A percentile compares a stretch with the other conserved stretches of the same genome.
Conservation (phyloP, 2,329 filamentous ascomycete species). For the Pseudopithomyces chartarum region DNA sequence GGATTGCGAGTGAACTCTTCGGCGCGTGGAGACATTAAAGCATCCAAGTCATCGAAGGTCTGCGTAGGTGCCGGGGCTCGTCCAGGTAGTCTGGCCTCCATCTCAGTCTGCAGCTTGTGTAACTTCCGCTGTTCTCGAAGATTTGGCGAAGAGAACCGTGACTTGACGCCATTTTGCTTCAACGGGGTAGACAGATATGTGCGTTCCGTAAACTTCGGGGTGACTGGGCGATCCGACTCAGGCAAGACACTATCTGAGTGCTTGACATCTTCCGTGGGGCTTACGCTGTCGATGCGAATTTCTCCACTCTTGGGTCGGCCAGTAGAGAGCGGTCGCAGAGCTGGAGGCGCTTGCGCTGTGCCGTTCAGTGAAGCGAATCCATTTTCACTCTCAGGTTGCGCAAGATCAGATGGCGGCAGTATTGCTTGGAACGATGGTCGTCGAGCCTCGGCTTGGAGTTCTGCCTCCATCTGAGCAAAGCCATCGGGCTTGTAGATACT, state of each 20-base stretch:
- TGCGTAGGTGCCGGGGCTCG: slow-evolving; percentile 30
- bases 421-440: slow-evolving; percentile 45
- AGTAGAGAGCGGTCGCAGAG: slow-evolving; percentile 18
- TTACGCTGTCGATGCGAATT: slow-evolving; percentile 31
- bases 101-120: slow-evolving; percentile 47
- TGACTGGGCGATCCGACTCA: slow-evolving; percentile 13
- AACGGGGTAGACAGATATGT: slow-evolving; percentile 37
- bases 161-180: slow-evolving; percentile 30
- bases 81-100: slow-evolving; percentile 43
- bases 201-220: slow-evolving; percentile 20
- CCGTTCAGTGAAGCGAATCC: slow-evolving; percentile 44
- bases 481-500: slow-evolving; percentile 28
- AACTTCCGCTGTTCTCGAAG: slow-evolving; percentile 44
- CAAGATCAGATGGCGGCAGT: slow-evolving; percentile 35
- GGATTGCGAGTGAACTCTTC: slow-evolving; percentile 70
- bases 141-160: slow-evolving; percentile 48
- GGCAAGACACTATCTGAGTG: slow-evolving; percentile 16
- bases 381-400: slow-evolving; percentile 34
- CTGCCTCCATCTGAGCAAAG: slow-evolving; percentile 17
- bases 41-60: slow-evolving; percentile 50
- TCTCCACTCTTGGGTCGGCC: slow-evolving; percentile 15
- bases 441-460: slow-evolving; percentile 29
- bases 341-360: slow-evolving; percentile 34
- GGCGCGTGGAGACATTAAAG: slow-evolving; percentile 72
- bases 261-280: slow-evolving; percentile 19